Evolutionary conservation across 306 rosid genomes (phyloP).

Genomic region (Malus asiatica): DNA sequence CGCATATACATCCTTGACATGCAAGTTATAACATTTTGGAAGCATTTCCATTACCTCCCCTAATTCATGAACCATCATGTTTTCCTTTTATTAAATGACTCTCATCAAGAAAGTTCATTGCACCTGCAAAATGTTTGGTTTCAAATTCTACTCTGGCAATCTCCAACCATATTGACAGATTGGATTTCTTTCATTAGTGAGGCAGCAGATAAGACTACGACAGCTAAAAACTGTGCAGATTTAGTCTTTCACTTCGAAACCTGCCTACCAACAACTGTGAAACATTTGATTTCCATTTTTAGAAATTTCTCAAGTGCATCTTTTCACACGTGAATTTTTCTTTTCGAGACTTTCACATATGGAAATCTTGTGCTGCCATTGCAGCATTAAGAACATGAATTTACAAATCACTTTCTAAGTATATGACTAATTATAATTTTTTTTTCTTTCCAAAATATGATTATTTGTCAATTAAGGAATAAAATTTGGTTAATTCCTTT

Average conservation of each 20-base stretch:
- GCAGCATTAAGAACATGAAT: not conserved
- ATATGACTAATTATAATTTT: not conserved
- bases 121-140: not conserved
- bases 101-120: not conserved
- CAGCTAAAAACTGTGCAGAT: no score
- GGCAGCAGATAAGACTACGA: no score
- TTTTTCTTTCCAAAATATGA: not conserved
- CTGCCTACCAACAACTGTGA: no score
- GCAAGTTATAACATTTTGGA: not conserved
- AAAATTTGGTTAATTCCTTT: not conserved
- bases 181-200: no score
- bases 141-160: no score
- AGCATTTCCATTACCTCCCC: not conserved
- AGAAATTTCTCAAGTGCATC: not conserved
- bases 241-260: no score
- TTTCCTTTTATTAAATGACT: not conserved
- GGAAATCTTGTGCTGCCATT: not conserved
- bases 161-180: no score
- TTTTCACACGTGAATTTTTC: not conserved
- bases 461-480: not conserved
- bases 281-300: not conserved
- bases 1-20: no score
- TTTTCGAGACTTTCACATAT: not conserved
- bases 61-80: not conserved
- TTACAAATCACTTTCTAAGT: not conserved